Evolutionary conservation across 2,329 filamentous ascomycete species (phyloP).

Genomic region (Xylaria sp.): DNA sequence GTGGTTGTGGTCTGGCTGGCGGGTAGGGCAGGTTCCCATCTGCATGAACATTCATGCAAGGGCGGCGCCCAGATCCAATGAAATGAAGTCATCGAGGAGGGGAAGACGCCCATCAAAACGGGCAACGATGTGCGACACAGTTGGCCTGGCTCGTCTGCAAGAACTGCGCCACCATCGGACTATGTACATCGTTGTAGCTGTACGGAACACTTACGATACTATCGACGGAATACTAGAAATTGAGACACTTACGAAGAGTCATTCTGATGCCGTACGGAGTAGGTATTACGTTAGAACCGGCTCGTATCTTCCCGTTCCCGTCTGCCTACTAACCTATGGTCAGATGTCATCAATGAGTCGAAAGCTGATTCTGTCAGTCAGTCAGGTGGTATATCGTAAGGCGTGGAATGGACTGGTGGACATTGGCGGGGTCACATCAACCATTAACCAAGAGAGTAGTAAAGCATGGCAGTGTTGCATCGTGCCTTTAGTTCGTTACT

Average conservation of each 20-base stretch:
- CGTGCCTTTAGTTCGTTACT: slow-evolving; percentile 14
- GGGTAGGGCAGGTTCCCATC: background rate
- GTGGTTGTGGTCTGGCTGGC: background rate
- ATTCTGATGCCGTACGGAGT: too few species aligned
- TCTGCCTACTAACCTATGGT: slow-evolving; percentile 3
- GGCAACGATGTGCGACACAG: slow-evolving; percentile 1
- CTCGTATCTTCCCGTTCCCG: slow-evolving; percentile 7
- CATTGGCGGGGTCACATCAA: slow-evolving; percentile 29
- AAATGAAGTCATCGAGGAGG: background rate
- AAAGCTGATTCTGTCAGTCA: background rate
- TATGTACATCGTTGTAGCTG: background rate
- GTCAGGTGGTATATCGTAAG: background rate
- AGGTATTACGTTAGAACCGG: slow-evolving; percentile 8
- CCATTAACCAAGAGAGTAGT: background rate
- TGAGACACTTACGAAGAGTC: too few species aligned
- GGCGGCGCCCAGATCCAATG: slow-evolving; percentile 11
- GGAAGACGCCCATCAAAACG: background rate
- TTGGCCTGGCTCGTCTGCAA: background rate
- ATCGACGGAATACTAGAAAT: too few species aligned
- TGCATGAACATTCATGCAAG: slow-evolving; percentile 22
- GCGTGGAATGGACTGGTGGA: slow-evolving; percentile 13
- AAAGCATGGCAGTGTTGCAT: slow-evolving; percentile 11
- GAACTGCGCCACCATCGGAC: background rate
- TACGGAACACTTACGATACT: too few species aligned
- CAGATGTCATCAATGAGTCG: background rate